Base-by-base conservation (phyloP, 306 rosid genomes). In the Vicia faba region DNA sequence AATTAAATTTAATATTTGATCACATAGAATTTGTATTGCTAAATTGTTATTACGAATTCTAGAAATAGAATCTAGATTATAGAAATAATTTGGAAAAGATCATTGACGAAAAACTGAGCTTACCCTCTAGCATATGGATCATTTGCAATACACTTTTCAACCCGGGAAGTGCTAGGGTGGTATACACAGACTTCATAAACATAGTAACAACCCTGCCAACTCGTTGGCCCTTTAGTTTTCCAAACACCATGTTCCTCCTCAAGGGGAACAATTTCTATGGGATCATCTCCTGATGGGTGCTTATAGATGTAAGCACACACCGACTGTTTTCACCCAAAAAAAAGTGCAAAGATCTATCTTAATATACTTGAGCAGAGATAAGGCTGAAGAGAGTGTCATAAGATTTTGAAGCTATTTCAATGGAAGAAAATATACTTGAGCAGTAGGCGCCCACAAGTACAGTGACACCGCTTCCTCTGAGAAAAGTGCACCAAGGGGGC, bases 71-170 rank as follows among this genome's bases (percentile, higher is more conserved):
- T 72, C 77, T 9, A 40, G 56, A 71, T 66, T 73, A 53, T 8
- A 66, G 72, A 75, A 48, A 79, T 64, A 72, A 77, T 70, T 49
- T 71, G 66, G 59, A 48, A 70, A 56, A 73, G 57, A 70, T 50
- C 54, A 76, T 74, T 67, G 63, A 77, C 23, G 36, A 64, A 62
- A 63, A 82, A 70, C 31, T 74, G 70, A 7, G 78, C 86, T 61
- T 93, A 93, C 97, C 99, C 97, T 93, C 97, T 84, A 48, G 97
- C 85, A 68, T 93, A 93, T 18, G 99, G 97, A 88, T 93, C 99
- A 62, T 84, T 93, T 72, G 91, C 82, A 80, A 66, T 58, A 82
- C 99, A 83, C 61, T 88, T 90, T 70, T 86, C 97, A 72, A 86
- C 74, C 77, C 55, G 65, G 70, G 79, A 82, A 64, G 97, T 88